Conservation (phyloP, 2,329 filamentous ascomycete species). For the Pseudodiploospora longispora region DNA sequence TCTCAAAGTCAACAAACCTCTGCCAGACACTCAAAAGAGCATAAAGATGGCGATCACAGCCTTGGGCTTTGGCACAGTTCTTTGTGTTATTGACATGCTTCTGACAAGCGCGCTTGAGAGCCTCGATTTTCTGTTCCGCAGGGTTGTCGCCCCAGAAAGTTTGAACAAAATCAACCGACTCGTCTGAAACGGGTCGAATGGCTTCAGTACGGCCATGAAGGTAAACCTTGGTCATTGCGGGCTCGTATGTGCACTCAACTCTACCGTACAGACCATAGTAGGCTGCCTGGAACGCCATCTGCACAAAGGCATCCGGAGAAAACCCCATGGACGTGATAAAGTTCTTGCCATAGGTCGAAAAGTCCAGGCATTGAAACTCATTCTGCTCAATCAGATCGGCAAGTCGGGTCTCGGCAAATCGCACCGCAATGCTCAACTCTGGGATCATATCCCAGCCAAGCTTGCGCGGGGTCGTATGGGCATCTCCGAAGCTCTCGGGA, state of each 20-base stretch:
- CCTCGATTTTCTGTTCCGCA: constrained; percentile 73
- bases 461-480: constrained; percentile 89
- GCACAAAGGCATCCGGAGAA: constrained; percentile 93
- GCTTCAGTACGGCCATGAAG: constrained; percentile 93
- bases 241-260: constrained; percentile 92
- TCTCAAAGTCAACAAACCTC: constrained; percentile 64
- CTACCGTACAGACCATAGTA: constrained; percentile 96
- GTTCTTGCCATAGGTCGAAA: constrained; percentile 84
- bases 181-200: constrained; percentile 74
- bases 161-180: constrained; percentile 81
- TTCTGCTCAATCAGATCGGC: constrained; percentile 95
- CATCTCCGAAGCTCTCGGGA: constrained; percentile 83
- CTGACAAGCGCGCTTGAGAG: constrained; percentile 73
- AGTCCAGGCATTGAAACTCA: constrained; percentile 89
- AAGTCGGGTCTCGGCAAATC: constrained; percentile 89
- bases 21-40: constrained; percentile 95
- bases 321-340: constrained; percentile 97
- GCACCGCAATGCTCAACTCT: constrained; percentile 80
- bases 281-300: constrained; percentile 98
- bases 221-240: constrained; percentile 94
- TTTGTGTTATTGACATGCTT: constrained; percentile 74
- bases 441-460: constrained; percentile 96
- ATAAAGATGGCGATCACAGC: constrained; percentile 88
- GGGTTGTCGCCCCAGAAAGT: constrained; percentile 93
- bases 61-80: constrained; percentile 81